These are phyloP conservation scores for Trichosporon asahii DNA, from an alignment of 1,284 basidiomycete genomes.

Conservation along the genomic window DNA sequence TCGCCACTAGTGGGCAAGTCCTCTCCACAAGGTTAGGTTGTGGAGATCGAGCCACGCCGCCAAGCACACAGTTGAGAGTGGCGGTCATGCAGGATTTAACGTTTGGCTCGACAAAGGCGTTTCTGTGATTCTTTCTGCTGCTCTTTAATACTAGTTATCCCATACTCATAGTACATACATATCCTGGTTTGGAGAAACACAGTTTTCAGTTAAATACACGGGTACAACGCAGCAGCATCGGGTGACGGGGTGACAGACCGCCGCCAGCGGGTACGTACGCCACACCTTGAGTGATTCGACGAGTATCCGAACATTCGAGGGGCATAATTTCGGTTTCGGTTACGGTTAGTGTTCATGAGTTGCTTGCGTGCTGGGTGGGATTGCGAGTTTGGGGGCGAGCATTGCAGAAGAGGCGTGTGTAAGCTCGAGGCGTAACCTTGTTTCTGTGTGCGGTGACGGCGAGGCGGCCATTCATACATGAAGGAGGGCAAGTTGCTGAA, in stretches of 20 bases:
- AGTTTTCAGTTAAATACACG: conserved; percentile 2
- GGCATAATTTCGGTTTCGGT: neutral
- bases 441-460: neutral
- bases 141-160: neutral
- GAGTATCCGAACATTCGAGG: neutral
- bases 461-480: neutral
- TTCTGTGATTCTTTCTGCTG: neutral
- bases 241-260: conserved; percentile 3
- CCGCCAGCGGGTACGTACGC: neutral
- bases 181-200: neutral
- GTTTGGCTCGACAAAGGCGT: neutral
- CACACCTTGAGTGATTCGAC: neutral
- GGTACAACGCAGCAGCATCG: neutral
- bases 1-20: neutral
- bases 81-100: neutral
- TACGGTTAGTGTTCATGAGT: conserved; percentile 7
- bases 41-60: conserved; percentile 1
- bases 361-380: neutral
- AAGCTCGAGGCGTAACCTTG: conserved; percentile 1
- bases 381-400: neutral
- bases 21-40: conserved; percentile 5
- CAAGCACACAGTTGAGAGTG: neutral
- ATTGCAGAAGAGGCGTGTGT: neutral
- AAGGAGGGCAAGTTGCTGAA: neutral
- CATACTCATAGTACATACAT: neutral